Evolutionary conservation across 805 yeast species (phyloP).

Genomic region (Ogataea pilisensis): DNA sequence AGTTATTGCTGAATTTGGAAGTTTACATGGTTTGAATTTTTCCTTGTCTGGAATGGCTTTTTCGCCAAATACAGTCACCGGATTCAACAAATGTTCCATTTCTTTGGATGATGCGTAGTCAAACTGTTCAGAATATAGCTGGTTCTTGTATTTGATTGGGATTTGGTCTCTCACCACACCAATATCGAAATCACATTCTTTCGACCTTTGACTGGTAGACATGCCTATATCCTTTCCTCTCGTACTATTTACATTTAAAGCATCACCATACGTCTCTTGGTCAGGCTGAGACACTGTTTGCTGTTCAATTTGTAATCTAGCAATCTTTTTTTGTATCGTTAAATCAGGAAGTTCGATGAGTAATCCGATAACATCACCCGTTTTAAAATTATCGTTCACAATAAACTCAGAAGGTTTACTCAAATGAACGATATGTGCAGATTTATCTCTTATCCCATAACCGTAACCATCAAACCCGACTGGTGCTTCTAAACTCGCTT

Average conservation of each 20-base stretch:
- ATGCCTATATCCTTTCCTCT: no score
- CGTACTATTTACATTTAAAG: no score
- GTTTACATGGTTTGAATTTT: constrained; percentile 42
- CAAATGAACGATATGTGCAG: constrained; percentile 71
- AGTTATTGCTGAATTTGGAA: constrained; percentile 55
- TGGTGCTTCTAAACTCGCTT: constrained; percentile 89
- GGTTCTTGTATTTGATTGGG: constrained; percentile 77
- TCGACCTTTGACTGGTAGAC: no score
- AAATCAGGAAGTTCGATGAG: constrained; percentile 63
- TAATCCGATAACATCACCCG: constrained; percentile 84
- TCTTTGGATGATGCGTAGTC: constrained; percentile 69
- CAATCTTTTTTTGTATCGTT: constrained; percentile 39
- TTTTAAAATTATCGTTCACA: constrained; percentile 43
- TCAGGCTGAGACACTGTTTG: constrained; percentile 21
- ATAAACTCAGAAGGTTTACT: constrained; percentile 61
- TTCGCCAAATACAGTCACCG: constrained; percentile 68
- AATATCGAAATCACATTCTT: not conserved
- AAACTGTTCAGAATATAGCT: constrained; percentile 76
- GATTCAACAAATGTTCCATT: constrained; percentile 72
- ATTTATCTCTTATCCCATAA: constrained; percentile 79
- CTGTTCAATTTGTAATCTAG: constrained; percentile 34
- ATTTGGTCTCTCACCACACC: constrained; percentile 76
- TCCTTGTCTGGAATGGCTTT: constrained; percentile 52
- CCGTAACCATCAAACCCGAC: constrained; percentile 95
- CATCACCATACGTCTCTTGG: no score